Evolutionary conservation across 2,329 filamentous ascomycete genomes (phyloP), one percentile per base, ranked within the genome.

Genomic region (Fusarium fujikuroi): DNA sequence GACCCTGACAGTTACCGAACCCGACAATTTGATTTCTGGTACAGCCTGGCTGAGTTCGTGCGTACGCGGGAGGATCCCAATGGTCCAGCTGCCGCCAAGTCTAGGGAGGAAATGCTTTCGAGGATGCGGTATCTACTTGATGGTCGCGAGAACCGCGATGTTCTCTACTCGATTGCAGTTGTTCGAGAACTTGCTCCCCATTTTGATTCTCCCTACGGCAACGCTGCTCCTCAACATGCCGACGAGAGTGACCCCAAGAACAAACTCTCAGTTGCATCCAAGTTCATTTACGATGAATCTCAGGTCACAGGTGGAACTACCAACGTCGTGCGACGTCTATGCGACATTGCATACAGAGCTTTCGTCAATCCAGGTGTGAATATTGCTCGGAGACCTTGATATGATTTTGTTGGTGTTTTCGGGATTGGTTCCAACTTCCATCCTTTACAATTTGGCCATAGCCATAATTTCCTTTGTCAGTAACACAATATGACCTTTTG

Each of bases 91-190:
- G 73, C 79, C 77, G 65, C 84, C 83, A 65, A 89, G 87, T 75
- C 85, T 60, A 89, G 94, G 40, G 92, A 95, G 60, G 87, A 90
- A 32, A 88, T 90, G 3, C 84, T 97, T 36, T 82, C 82, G 9
- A 87, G 87, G 58, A 89, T 94, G 81, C 91, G 94, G 37, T 87
- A 87, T 63, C 86, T 95, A 28, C 87, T 97, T 18, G 92, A 94
- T 75, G 92, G 92, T 53, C 89, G 92, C 30, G 95, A 98, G 83
- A 96, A 95, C 77, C 91, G 95, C 60, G 95, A 98, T 80, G 92
- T 97, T 23, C 89, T 98, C 63, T 97, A 97, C 82, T 96, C 93
- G 0, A 92, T 97, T 73, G 93, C 93, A 14, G 90, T 97, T 62
- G 91, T 93, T 21, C 91, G 94, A 32, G 90, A 95, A 70, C 86